These are phyloP conservation scores for Garcileccinum viscosum DNA, from an alignment of 1,284 basidiomycete species.

Conservation along the genomic window DNA sequence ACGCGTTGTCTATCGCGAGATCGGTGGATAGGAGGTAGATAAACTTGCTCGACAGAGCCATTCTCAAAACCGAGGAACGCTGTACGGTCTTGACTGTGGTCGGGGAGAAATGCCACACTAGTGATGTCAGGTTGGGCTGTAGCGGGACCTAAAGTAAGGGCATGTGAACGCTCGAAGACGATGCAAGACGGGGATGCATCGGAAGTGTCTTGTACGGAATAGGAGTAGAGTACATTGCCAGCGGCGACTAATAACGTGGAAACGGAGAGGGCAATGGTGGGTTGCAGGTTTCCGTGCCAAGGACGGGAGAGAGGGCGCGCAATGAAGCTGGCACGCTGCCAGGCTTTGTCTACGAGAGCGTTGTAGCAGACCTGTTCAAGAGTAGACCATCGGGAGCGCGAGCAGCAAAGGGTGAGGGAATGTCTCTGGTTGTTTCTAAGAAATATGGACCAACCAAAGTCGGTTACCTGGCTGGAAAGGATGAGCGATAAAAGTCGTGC, in stretches of 20 bases:
- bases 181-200: conserved; percentile 28
- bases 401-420: conserved; percentile 57
- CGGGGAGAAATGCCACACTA: conserved; percentile 52
- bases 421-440: conserved; percentile 56
- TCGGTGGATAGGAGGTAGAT: conserved; percentile 37
- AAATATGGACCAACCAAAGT: conserved; percentile 66
- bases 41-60: conserved; percentile 58
- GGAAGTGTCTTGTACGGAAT: conserved; percentile 58
- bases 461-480: conserved; percentile 52
- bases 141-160: conserved; percentile 37
- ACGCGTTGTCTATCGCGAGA: conserved; percentile 12
- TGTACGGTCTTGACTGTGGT: conserved; percentile 54
- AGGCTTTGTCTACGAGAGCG: conserved; percentile 58
- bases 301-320: conserved; percentile 71
- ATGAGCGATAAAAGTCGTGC: conserved; percentile 4
- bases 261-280: conserved; percentile 62
- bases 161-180: conserved; percentile 55
- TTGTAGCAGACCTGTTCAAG: conserved; percentile 58
- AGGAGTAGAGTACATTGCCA: conserved; percentile 64
- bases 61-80: conserved; percentile 68
- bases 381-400: conserved; percentile 54
- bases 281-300: conserved; percentile 65
- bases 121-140: conserved; percentile 58
- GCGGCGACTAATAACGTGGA: conserved; percentile 69
- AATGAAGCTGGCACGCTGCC: conserved; percentile 59